phyloP scores from a whole-genome alignment of 2,329 filamentous ascomycete genomes.

The Aureobasidium mangrovei region DNA sequence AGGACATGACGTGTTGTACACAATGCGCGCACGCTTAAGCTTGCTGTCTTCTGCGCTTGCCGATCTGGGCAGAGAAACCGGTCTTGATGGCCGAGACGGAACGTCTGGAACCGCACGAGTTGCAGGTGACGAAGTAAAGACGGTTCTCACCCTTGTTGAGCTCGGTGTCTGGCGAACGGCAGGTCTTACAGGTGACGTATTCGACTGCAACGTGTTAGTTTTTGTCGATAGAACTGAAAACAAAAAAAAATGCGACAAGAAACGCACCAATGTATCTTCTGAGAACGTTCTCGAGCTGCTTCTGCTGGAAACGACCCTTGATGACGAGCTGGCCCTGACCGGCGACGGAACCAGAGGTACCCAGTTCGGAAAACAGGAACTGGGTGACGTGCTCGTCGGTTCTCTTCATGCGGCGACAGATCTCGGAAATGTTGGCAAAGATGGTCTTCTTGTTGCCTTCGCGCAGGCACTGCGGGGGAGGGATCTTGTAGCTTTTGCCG shows the following conservation, averaged over 20 bases:
- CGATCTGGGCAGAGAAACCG: constrained; percentile 98
- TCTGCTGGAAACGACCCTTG: constrained; percentile 99
- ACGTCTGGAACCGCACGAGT: constrained; percentile 57
- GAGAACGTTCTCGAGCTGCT: constrained; percentile 96
- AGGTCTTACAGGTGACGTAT: constrained; percentile 99
- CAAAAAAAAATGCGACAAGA: not conserved
- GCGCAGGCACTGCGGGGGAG: constrained; percentile 93
- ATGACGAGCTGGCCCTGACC: constrained; percentile 89
- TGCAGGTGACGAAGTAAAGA: constrained; percentile 98
- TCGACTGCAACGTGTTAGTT: constrained; percentile 52
- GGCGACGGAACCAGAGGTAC: constrained; percentile 92
- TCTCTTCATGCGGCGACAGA: constrained; percentile 99
- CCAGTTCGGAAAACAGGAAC: constrained; percentile 96
- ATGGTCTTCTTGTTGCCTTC: constrained; percentile 99
- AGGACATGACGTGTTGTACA: not conserved
- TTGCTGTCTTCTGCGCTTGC: constrained; percentile 94
- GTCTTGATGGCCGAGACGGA: constrained; percentile 98
- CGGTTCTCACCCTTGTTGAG: constrained; percentile 99
- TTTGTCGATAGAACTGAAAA: not conserved
- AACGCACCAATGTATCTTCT: constrained; percentile 84
- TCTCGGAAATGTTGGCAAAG: constrained; percentile 97
- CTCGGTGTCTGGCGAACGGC: constrained; percentile 86
- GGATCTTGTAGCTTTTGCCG: constrained; percentile 97
- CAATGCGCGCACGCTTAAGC: constrained; percentile 43
- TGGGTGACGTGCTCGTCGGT: constrained; percentile 87